Evolutionary conservation across 2,329 filamentous ascomycete genomes (phyloP).

Genomic region (Penicillium sp.): DNA sequence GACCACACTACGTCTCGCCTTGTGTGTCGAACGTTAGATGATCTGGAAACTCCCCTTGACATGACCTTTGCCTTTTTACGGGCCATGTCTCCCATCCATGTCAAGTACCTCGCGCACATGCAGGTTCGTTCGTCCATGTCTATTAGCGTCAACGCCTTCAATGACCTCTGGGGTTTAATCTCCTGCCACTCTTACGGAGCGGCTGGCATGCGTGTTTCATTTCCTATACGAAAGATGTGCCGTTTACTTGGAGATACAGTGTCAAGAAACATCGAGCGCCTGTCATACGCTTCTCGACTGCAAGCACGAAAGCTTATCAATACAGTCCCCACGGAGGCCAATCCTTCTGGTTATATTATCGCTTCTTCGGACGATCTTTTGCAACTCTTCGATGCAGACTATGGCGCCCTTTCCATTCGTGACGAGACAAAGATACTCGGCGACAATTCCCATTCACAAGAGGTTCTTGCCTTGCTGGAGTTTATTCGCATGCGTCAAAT

Average conservation of each 20-base stretch:
- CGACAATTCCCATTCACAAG: slow-evolving; percentile 71
- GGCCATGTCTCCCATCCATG: slow-evolving; percentile 78
- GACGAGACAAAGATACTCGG: slow-evolving; percentile 90
- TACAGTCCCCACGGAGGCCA: slow-evolving; percentile 76
- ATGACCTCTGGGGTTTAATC: slow-evolving; percentile 83
- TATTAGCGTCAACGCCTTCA: slow-evolving; percentile 84
- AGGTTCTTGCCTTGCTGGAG: slow-evolving; percentile 79
- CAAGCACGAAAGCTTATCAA: slow-evolving; percentile 88
- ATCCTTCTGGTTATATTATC: slow-evolving; percentile 85
- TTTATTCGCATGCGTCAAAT: slow-evolving; percentile 76
- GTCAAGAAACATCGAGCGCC: slow-evolving; percentile 80
- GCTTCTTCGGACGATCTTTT: slow-evolving; percentile 84
- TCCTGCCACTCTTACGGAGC: slow-evolving; percentile 84
- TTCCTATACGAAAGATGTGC: slow-evolving; percentile 90
- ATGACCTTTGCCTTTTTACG: slow-evolving; percentile 81
- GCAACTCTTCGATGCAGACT: slow-evolving; percentile 82
- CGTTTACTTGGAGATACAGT: slow-evolving; percentile 81
- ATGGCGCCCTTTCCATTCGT: slow-evolving; percentile 77
- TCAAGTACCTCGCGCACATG: slow-evolving; percentile 88
- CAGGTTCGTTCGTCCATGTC: slow-evolving; percentile 92
- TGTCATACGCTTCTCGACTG: slow-evolving; percentile 80
- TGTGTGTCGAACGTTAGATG: slow-evolving; percentile 72
- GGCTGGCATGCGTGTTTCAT: slow-evolving; percentile 82
- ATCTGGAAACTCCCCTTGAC: slow-evolving; percentile 67
- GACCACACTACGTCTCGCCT: slow-evolving; percentile 76